Evolutionary conservation across 164 flowering plant genomes (phyloP), one percentile per base, ranked within the genome.

Genomic region (Tetracentron sinense): DNA sequence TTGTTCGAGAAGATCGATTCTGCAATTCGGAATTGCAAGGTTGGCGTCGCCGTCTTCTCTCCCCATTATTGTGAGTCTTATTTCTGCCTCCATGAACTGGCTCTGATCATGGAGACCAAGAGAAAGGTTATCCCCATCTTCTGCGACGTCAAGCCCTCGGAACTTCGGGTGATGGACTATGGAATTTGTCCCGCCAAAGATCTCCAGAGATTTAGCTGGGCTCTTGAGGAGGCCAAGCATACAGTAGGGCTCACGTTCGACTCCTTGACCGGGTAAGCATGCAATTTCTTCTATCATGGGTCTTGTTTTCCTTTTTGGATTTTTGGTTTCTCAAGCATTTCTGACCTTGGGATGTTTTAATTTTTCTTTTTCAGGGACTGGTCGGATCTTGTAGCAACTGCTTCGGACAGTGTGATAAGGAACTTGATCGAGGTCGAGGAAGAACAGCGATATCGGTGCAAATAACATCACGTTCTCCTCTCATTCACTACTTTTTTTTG

Each of bases 1-100:
- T 38, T 87, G 29, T 80, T 77, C 50, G 76, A 77, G 3, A 65
- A 72, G 17, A 82, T 87, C 8, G 68, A 77, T 42, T 12, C 65
- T 0, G 93, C 74, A 2, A 78, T 87, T 6, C 49, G 35, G 0
- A 56, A 58, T 0, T 78, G 86, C 53, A 76, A 77, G 49, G 61
- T 87, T 1, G 89, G 88, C 1, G 54, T 87, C 0, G 83, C 88
- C 0, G 80, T 87, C 11, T 85, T 87, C 61, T 87, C 92, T 7
- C 88, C 85, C 0, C 73, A 69, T 2, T 87, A 83, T 44, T 81
- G 84, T 33, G 78, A 83, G 7, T 87, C 93, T 3, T 75, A 75
- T 26, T 87, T 83, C 42, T 87, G 93, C 20, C 74, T 88, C 25
- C 89, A 84, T 52, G 95, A 88, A 56, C 69, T 88, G 46, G 69